Evolutionary conservation across 352 stramenopile species (phyloP).

Genomic region (Globisporangium paddicum): DNA sequence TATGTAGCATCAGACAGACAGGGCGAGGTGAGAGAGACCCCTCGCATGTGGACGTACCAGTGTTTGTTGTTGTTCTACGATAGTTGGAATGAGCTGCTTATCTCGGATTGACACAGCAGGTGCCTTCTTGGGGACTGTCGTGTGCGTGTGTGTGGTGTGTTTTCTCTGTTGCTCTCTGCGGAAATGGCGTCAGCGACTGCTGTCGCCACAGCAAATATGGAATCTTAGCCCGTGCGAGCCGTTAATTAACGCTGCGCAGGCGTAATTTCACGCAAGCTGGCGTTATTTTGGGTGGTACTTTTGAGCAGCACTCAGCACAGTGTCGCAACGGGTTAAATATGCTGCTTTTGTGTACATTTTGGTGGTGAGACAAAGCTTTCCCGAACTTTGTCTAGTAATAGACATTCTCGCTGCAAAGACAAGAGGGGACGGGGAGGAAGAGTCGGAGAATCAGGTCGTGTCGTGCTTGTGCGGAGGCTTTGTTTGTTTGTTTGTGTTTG

Average conservation of each 20-base stretch:
- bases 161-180: neutral
- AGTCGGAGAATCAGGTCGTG: conserved; percentile 11
- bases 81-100: neutral
- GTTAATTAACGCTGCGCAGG: neutral
- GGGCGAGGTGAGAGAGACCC: neutral
- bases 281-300: neutral
- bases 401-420: conserved; percentile 3
- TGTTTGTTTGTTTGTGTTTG: too few species aligned
- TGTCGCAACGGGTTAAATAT: neutral
- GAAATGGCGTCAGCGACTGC: conserved; percentile 4
- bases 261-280: conserved; percentile 1
- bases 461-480: neutral
- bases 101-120: neutral
- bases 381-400: neutral
- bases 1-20: neutral
- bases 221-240: neutral
- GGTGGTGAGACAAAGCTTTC: neutral
- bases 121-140: neutral
- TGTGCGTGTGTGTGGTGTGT: neutral
- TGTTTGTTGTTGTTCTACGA: neutral
- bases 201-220: conserved; percentile 1
- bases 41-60: neutral
- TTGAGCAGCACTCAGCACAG: neutral
- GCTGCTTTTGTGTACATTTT: neutral
- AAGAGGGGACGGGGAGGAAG: neutral